Evolutionary conservation across 2,329 filamentous ascomycete genomes (phyloP).

Genomic region (Exophiala alcalophila): DNA sequence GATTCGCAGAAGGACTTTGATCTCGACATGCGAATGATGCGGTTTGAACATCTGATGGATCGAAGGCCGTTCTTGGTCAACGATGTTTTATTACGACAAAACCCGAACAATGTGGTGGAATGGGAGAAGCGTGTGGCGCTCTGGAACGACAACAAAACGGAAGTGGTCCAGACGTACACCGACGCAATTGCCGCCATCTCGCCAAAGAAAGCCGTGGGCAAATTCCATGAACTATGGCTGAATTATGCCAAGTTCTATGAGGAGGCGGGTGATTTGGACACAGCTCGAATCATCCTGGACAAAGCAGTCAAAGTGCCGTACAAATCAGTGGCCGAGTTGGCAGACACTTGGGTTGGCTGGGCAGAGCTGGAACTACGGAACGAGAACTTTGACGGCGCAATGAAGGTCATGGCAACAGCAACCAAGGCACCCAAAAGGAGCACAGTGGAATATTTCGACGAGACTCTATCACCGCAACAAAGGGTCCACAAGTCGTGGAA

Average conservation of each 20-base stretch:
- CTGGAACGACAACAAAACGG: constrained; percentile 88
- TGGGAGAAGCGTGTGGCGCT: constrained; percentile 96
- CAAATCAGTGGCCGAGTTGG: constrained; percentile 93
- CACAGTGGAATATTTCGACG: constrained; percentile 99
- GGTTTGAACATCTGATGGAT: constrained; percentile 98
- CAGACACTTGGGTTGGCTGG: constrained; percentile 99
- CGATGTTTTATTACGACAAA: constrained; percentile 90
- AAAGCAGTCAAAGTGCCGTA: constrained; percentile 97
- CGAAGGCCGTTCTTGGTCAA: constrained; percentile 92
- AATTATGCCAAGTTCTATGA: constrained; percentile 99
- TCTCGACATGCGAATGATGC: constrained; percentile 93
- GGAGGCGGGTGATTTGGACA: constrained; percentile 75
- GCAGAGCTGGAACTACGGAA: constrained; percentile 95
- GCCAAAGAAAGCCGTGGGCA: constrained; percentile 89
- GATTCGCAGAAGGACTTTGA: constrained; percentile 89
- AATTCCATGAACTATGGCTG: constrained; percentile 92
- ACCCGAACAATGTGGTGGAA: constrained; percentile 91
- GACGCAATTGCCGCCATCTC: constrained; percentile 89
- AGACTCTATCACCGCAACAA: constrained; percentile 88
- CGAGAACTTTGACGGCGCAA: constrained; percentile 91
- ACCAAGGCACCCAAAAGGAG: constrained; percentile 95
- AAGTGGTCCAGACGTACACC: constrained; percentile 92
- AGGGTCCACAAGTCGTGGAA: constrained; percentile 99
- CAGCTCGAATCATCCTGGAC: constrained; percentile 89
- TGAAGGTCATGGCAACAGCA: constrained; percentile 94